Base-by-base conservation (phyloP, 768 basidiomycete genomes). In the Leccinum longicurvipes region DNA sequence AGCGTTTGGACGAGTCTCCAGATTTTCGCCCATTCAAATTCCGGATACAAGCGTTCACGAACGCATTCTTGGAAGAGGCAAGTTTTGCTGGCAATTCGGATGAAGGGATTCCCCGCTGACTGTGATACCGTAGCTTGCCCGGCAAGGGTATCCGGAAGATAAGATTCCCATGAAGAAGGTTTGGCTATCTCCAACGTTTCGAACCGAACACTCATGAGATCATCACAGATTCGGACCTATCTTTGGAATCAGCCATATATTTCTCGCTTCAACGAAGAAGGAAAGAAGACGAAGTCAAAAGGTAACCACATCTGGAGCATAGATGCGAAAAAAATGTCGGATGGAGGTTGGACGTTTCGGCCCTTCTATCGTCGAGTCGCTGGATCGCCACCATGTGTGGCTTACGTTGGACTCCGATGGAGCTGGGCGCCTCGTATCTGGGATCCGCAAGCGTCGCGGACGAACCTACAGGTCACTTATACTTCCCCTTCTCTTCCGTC, bases 241-340 rank as follows among this genome's bases (percentile, higher is more conserved):
- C 83, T 99, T 49, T 99, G 96, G 96, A 86, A 85, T 57, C 92
- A 95, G 64, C 87, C 86, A 28, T 87, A 89, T 69, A 98, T 99
- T 68, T 87, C 93, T 27, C 90, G 96, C 28, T 98, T 95, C 78
- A 99, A 99, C 69, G 93, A 98, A 66, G 96, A 98, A 69, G 96
- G 96, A 32, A 98, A 98, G 74, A 99, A 99, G 75, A 91, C 95
- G 23, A 99, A 99, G 74, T 95, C 93, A 52, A 97, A 97, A 77
- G 96, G 96, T 47, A 99, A 99, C 74, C 96, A 98, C 66, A 97
- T 98, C 62, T 99, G 96, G 96, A 95, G 93, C 66, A 89, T 98
- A 50, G 93, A 98, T 65, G 96, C 93, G n/a, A 91, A 84, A 75
- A 95, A 91, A 72, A 67, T 75, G 23, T 76, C 76, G 23, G 89